These are phyloP conservation scores for Leccinum fibrillosum DNA, from an alignment of 768 basidiomycete genomes.

Conservation along the genomic window DNA sequence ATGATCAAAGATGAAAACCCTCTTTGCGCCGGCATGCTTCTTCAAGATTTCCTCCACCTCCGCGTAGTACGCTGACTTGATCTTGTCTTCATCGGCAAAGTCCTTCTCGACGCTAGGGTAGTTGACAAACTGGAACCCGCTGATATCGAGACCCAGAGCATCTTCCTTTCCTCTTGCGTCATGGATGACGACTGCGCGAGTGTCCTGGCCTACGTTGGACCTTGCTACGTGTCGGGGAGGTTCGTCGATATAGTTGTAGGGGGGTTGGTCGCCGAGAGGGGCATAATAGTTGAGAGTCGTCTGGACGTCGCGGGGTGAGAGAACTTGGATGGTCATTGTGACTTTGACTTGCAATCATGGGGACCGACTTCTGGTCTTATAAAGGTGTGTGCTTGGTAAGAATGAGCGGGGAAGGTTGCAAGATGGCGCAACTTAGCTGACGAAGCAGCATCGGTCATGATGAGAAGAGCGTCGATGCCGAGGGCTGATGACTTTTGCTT, in stretches of 20 bases:
- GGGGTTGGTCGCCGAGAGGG: constrained; percentile 26
- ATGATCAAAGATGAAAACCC: constrained; percentile 45
- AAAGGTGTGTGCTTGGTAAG: constrained; percentile 6
- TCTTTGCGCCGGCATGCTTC: constrained; percentile 36
- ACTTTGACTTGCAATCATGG: neutral
- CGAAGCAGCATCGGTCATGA: constrained; percentile 10
- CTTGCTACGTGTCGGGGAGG: constrained; percentile 27
- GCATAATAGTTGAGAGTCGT: constrained; percentile 38
- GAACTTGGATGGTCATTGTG: constrained; percentile 21
- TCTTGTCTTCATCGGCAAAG: constrained; percentile 38
- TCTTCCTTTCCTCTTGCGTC: constrained; percentile 33
- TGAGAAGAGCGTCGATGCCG: neutral
- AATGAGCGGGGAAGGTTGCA: neutral
- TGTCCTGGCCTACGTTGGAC: constrained; percentile 30
- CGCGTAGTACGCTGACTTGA: constrained; percentile 37
- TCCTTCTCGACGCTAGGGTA: constrained; percentile 34
- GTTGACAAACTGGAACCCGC: constrained; percentile 44
- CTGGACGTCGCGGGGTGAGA: constrained; percentile 34
- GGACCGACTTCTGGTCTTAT: constrained; percentile 9
- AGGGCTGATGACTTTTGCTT: neutral
- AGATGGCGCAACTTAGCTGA: constrained; percentile 11
- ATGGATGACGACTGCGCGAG: constrained; percentile 21
- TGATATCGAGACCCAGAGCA: constrained; percentile 33
- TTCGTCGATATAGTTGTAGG: constrained; percentile 34
- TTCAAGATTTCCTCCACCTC: constrained; percentile 43